A percentile compares a stretch with the other conserved stretches of the same genome.
phyloP scores from a whole-genome alignment of 768 basidiomycete genomes.

The Pisolithus marmoratus region DNA sequence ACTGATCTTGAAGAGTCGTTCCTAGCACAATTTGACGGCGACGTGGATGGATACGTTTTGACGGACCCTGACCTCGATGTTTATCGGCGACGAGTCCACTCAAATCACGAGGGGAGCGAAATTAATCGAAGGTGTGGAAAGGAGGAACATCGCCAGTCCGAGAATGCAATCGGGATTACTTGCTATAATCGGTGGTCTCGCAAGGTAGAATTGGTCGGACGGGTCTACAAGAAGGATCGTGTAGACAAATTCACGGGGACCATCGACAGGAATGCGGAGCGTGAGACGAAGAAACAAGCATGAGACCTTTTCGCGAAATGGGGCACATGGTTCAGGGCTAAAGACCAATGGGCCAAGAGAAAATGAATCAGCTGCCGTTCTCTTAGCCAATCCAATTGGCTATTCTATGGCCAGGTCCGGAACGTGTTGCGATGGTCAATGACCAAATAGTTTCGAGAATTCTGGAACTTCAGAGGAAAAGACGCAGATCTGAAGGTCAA shows the following conservation, averaged over 20 bases:
- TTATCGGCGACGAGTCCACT: too few relatives aligned
- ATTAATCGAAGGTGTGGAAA: too few relatives aligned
- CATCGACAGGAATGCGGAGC: too few relatives aligned
- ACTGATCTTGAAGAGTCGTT: not conserved
- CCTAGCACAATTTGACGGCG: not conserved
- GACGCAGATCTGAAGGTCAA: too few relatives aligned
- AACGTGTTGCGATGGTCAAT: too few relatives aligned
- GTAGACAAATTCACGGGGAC: too few relatives aligned
- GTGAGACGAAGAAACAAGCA: not conserved
- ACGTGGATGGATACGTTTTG: not conserved
- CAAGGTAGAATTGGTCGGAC: not conserved
- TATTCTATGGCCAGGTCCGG: not conserved
- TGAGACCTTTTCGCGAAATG: not conserved
- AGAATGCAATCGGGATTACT: not conserved
- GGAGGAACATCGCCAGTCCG: too few relatives aligned
- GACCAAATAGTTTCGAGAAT: too few relatives aligned
- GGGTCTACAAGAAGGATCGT: not conserved
- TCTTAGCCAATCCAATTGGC: not conserved
- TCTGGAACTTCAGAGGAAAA: too few relatives aligned
- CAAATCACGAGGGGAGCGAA: not conserved
- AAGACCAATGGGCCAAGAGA: not conserved
- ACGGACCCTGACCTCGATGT: not conserved
- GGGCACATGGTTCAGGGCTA: not conserved
- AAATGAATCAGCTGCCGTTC: not conserved
- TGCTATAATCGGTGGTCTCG: not conserved